Conservation (phyloP, 2,329 filamentous ascomycete genomes). For the Cadophora gregata region DNA sequence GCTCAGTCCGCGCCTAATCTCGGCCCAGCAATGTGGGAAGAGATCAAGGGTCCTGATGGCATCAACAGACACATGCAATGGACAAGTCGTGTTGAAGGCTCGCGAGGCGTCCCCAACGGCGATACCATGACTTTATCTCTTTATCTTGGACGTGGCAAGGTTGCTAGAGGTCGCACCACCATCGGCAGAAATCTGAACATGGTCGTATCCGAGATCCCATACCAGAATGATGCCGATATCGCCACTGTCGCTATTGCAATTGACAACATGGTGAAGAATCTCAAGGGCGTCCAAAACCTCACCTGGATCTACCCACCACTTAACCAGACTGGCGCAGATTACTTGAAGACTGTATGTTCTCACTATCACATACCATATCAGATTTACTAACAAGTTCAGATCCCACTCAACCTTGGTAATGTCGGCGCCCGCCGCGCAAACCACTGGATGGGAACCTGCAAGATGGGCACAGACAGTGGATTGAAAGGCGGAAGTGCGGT, state of each 20-base stretch:
- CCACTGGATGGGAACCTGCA: slow-evolving; percentile 46
- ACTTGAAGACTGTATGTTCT: slow-evolving; percentile 55
- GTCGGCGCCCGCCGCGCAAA: slow-evolving; percentile 39
- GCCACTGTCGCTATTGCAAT: slow-evolving; percentile 69
- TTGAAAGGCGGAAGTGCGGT: slow-evolving; percentile 61
- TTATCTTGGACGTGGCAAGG: slow-evolving; percentile 68
- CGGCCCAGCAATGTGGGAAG: slow-evolving; percentile 66
- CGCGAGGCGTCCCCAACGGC: slow-evolving; percentile 34
- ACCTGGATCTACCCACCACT: slow-evolving; percentile 61
- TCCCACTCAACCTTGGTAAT: slow-evolving; percentile 39
- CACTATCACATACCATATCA: not conserved
- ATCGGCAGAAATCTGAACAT: slow-evolving; percentile 64
- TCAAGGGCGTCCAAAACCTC: slow-evolving; percentile 60
- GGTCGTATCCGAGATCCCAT: slow-evolving; percentile 61
- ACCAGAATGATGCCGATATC: slow-evolving; percentile 59
- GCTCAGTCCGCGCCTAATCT: slow-evolving; percentile 71
- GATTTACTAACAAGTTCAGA: slow-evolving; percentile 25
- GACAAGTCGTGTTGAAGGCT: slow-evolving; percentile 66
- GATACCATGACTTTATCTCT: slow-evolving; percentile 53
- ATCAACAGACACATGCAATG: slow-evolving; percentile 69
- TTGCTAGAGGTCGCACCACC: slow-evolving; percentile 65
- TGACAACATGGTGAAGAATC: slow-evolving; percentile 61
- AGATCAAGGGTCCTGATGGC: slow-evolving; percentile 62
- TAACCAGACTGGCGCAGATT: slow-evolving; percentile 59
- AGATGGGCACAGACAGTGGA: slow-evolving; percentile 46